phyloP scores from a whole-genome alignment of 257 asterid species.

The Petunia secreta region DNA sequence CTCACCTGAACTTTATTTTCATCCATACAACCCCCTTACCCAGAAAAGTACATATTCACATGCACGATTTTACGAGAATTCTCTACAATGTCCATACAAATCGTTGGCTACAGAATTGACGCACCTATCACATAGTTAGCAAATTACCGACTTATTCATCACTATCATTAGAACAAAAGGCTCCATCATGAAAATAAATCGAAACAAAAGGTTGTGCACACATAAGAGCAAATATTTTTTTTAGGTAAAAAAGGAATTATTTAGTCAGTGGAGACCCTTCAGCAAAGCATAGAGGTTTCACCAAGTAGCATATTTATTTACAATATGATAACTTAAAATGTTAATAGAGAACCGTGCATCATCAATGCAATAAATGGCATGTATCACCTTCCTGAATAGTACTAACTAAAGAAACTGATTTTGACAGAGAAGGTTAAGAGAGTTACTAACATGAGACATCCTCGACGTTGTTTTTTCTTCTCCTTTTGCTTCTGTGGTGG shows the following conservation, averaged over 20 bases:
- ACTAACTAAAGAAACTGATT: not conserved
- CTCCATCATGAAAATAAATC: not conserved
- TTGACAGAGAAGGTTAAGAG: constrained; percentile 19
- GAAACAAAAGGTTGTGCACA: not conserved
- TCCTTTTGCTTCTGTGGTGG: constrained; percentile 85
- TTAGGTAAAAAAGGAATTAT: not conserved
- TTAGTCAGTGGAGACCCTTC: constrained; percentile 4
- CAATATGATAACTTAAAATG: not conserved
- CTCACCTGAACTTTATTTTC: not conserved
- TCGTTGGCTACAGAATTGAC: not conserved
- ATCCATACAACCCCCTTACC: not conserved
- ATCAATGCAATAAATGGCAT: constrained; percentile 8
- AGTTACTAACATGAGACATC: constrained; percentile 69
- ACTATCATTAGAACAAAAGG: too few species aligned
- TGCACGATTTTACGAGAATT: not conserved
- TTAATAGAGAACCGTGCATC: not conserved
- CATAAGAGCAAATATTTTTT: not conserved
- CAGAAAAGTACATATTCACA: not conserved
- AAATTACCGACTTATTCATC: not conserved
- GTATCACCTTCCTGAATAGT: constrained; percentile 15
- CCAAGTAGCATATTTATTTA: not conserved
- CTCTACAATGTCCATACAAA: not conserved
- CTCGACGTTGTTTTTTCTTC: constrained; percentile 65
- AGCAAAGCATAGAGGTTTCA: constrained; percentile 8
- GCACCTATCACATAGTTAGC: not conserved